phyloP scores from a whole-genome alignment of 352 stramenopile species.

The Phytophthora nicotianae region DNA sequence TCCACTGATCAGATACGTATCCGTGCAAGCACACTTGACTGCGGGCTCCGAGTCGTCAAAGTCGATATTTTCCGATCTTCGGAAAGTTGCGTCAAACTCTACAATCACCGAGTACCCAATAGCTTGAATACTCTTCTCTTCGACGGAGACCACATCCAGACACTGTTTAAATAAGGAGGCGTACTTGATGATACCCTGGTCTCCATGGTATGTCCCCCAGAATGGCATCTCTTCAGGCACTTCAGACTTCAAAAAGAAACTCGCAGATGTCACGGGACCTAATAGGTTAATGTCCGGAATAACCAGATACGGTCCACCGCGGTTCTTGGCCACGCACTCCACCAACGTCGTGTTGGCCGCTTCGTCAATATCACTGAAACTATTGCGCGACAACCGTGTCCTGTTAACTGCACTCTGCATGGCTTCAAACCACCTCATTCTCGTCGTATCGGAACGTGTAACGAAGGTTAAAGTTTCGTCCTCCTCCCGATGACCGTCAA shows the following conservation, averaged over 20 bases:
- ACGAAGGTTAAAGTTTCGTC: conserved; percentile 83
- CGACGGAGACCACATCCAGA: conserved; percentile 56
- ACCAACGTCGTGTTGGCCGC: conserved; percentile 65
- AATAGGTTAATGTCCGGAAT: conserved; percentile 69
- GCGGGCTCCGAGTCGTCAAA: conserved; percentile 32
- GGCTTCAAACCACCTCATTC: conserved; percentile 64
- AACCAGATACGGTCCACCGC: conserved; percentile 49
- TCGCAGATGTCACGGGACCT: conserved; percentile 56
- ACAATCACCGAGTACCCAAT: conserved; percentile 81
- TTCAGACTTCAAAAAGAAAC: conserved; percentile 79
- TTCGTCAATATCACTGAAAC: conserved; percentile 66
- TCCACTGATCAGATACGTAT: conserved; percentile 77
- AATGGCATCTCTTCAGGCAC: conserved; percentile 83
- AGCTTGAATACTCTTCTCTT: conserved; percentile 69
- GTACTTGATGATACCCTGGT: conserved; percentile 72
- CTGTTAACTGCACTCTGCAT: conserved; percentile 56
- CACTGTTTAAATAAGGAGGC: conserved; percentile 69
- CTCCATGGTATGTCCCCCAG: conserved; percentile 75
- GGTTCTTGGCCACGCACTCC: conserved; percentile 64
- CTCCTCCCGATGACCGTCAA: conserved; percentile 73
- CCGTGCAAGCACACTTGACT: conserved; percentile 73
- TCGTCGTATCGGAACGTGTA: conserved; percentile 55
- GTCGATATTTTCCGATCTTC: conserved; percentile 41
- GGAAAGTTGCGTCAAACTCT: conserved; percentile 74
- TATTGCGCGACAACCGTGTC: conserved; percentile 53